Evolutionary conservation across 1,139 yeast species (phyloP), one percentile per base, ranked within the genome.

Genomic region (Torulaspora globosa): DNA sequence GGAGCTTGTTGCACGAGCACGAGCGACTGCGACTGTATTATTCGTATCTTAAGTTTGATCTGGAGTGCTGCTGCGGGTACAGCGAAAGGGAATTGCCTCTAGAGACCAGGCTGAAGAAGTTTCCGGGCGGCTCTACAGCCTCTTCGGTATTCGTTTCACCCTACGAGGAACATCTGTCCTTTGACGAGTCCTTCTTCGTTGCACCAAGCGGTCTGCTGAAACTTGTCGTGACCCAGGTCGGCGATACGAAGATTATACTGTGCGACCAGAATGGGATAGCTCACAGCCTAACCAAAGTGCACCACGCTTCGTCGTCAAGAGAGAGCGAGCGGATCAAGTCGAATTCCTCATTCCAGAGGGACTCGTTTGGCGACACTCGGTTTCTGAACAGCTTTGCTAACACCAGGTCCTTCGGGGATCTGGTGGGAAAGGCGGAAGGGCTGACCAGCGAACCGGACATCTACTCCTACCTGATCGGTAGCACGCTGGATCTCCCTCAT

Each of bases 371-470:
- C 3, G 96, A 89, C 60, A 88, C 85, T 59, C 66, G 98, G 51
- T 90, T 84, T 59, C 53, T 71, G 44, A 77, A 88, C 38, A 78
- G 84, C 51, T 81, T 82, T 58, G 96, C 97, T 35, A 92, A 92
- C 62, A 92, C 98, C 1, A 74, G 98, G 51, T 76, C 97, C 2
- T 92, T 92, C 73, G 98, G 98, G 30, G 98, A 92, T 66, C 62
- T 82, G 15, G 71, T 75, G 30, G 95, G 81, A 48, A 92, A 92
- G 64, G 74, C 82, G 28, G 78, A 80, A 63, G 98, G 98, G 0
- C 82, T 92, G 2, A 75, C 89, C 0, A 89, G 97, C 2, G 98
- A 92, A 67, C 98, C 98, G 0, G 97, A 92, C 52, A 72, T 92
- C 39, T 70, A 76, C 14, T 86, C 86, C 49, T 79, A 74, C 54